phyloP scores from a whole-genome alignment of 2,329 filamentous ascomycete species.

The Aspergillus oerlinghausenensis region DNA sequence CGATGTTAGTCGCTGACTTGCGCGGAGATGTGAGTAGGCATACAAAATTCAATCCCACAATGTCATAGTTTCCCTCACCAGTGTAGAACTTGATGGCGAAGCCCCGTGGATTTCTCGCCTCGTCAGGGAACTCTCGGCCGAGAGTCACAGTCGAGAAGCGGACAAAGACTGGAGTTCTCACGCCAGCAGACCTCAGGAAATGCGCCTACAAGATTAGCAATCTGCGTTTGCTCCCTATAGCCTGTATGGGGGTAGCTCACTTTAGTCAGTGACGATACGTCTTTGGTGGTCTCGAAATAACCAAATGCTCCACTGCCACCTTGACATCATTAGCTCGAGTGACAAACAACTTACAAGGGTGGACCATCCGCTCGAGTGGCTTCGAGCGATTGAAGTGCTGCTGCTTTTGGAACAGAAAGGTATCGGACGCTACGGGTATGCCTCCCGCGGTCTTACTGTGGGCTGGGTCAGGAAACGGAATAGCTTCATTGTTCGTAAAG shows the following conservation, averaged over 20 bases:
- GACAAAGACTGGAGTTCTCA: conserved; percentile 42
- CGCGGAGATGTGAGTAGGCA: background rate
- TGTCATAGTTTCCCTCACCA: conserved; percentile 47
- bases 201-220: conserved; percentile 25
- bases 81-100: conserved; percentile 51
- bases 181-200: conserved; percentile 37
- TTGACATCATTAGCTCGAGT: background rate
- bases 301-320: conserved; percentile 22
- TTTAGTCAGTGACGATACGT: conserved; percentile 14
- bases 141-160: conserved; percentile 45
- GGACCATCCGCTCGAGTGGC: conserved; percentile 42
- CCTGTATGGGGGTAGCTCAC: background rate
- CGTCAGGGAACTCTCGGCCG: conserved; percentile 42
- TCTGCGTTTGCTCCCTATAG: no score
- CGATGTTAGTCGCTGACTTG: background rate
- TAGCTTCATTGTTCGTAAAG: conserved; percentile 54
- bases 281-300: conserved; percentile 22
- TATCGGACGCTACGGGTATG: conserved; percentile 48
- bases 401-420: conserved; percentile 52
- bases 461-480: conserved; percentile 47
- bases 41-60: conserved; percentile 46
- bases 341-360: conserved; percentile 17
- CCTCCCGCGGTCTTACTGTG: conserved; percentile 53
- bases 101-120: conserved; percentile 45
- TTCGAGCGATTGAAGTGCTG: conserved; percentile 56